Evolutionary conservation across 2,329 filamentous ascomycete genomes (phyloP), one percentile per base, ranked within the genome.

Genomic region (Ophiostoma perfectum): DNA sequence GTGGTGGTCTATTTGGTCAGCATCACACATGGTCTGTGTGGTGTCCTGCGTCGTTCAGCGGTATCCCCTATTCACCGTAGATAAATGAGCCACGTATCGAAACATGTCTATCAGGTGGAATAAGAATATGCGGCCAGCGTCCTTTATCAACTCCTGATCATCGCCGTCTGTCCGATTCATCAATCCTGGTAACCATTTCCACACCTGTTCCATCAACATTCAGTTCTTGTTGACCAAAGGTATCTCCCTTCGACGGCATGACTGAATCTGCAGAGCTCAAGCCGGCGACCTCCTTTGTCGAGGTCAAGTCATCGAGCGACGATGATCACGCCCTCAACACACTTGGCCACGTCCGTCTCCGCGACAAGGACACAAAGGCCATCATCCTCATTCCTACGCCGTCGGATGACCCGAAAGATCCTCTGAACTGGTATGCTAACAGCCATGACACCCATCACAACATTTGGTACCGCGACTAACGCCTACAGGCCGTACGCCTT

Each of bases 351-450:
- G 76, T 82, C 41, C 79, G 77, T 16, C 75, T 82, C 38, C 77
- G 79, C 55, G 73, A 81, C 66, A 74, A 75, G 62, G 75, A 78
- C 42, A 82, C 79, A 11, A 79, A 82, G 70, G 78, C 83, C 65
- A 81, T 84, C 67, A 81, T 86, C 18, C 76, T 86, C 11, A 78
- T 84, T 8, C 84, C 84, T 1, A 77, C 78, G 0, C 83, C 83
- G 1, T 82, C 81, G 0, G 74, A 76, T 11, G 81, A 85, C 70
- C 80, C 82, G 4, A 81, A 84, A 58, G 84, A 86, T 70, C 84
- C 83, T 2, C 75, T 86, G 45, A 85, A 83, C 69, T 83, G 83
- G 83, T 78, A 75, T 6, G 67, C n/a, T n/a, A n/a, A n/a, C n/a
- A n/a, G n/a, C n/a, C n/a, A n/a, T n/a, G n/a, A n/a, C n/a, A n/a